phyloP scores from a whole-genome alignment of 2,329 filamentous ascomycete genomes.

The Purpureocillium takamizusanense region DNA sequence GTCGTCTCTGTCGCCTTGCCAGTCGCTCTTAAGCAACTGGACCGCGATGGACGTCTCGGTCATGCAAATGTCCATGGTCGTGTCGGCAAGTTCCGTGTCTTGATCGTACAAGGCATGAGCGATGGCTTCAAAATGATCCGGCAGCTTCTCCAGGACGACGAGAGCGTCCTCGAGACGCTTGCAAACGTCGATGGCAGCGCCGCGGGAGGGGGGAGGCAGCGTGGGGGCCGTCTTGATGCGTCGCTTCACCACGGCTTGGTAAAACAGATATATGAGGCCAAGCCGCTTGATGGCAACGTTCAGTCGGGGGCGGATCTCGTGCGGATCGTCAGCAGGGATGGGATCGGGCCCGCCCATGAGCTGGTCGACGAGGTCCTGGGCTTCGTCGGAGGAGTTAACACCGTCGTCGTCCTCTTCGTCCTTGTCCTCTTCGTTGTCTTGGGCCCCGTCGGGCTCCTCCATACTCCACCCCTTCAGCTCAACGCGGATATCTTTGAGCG shows the following conservation, averaged over 20 bases:
- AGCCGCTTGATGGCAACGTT: constrained; percentile 55
- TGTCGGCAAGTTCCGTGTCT: constrained; percentile 48
- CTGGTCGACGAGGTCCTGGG: constrained; percentile 56
- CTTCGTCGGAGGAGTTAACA: constrained; percentile 24
- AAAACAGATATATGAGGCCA: constrained; percentile 59
- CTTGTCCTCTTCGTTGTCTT: constrained; percentile 48
- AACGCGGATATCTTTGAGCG: constrained; percentile 72
- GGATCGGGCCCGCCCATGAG: constrained; percentile 54
- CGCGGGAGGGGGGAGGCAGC: constrained; percentile 24
- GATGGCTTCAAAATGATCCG: constrained; percentile 61
- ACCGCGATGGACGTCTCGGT: constrained; percentile 47
- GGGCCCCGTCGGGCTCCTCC: constrained; percentile 55
- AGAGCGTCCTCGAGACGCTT: constrained; percentile 47
- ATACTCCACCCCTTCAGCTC: constrained; percentile 86
- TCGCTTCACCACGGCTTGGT: constrained; percentile 60
- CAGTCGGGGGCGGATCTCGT: constrained; percentile 56
- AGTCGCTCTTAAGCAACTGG: constrained; percentile 47
- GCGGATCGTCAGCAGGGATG: constrained; percentile 55
- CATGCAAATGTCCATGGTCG: constrained; percentile 49
- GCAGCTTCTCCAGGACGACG: constrained; percentile 46
- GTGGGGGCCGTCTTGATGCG: constrained; percentile 51
- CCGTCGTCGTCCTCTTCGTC: constrained; percentile 41
- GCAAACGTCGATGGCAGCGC: constrained; percentile 18
- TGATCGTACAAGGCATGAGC: constrained; percentile 66
- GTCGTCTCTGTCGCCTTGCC: constrained; percentile 59